Evolutionary conservation across 2,329 filamentous ascomycete genomes (phyloP), one percentile per base, ranked within the genome.

Genomic region (Xylaria sp.): DNA sequence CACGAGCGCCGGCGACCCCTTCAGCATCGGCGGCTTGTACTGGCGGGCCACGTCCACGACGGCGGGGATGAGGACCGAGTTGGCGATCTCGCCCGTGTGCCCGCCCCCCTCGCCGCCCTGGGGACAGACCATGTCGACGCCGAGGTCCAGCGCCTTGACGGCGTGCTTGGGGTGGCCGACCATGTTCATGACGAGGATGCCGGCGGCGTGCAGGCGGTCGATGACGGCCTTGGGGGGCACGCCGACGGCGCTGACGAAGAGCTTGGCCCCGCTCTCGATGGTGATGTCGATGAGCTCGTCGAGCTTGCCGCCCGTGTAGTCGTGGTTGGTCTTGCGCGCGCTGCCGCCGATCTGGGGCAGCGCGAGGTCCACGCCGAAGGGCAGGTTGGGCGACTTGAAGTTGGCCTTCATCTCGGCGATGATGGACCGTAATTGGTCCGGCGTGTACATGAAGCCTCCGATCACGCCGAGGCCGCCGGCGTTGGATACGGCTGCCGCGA

Each of bases 141-240:
- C 95, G 0, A 91, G 88, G 59, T 93, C 89, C 3, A 98, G 84
- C 2, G 94, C 94, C 83, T 98, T 98, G 79, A 91, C 88, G 0
- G 94, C 94, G 79, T 98, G 95, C 79, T 92, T 93, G 1, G 95
- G 94, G 75, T 94, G 92, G 0, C 95, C 95, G 23, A 98, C 94
- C 94, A 98, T 98, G 80, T 98, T 98, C 94, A 98, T 98, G 42
- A 98, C 86, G 68, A 97, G 78, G 48, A 98, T 92, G 0, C 92
- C 92, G 0, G 92, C 91, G 9, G 86, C 85, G 77, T 98, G 95
- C 53, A 98, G 84, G 54, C 89, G 83, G 73, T 93, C 89, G 66
- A 98, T 91, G 4, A 94, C 88, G 66, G 84, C 80, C 54, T 84
- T 83, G 0, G 94, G 93, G 18, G 95, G 95, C 25, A 98, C 91